Conservation (phyloP, 2,329 filamentous ascomycete genomes). For the Trichoderma cornu-damae region DNA sequence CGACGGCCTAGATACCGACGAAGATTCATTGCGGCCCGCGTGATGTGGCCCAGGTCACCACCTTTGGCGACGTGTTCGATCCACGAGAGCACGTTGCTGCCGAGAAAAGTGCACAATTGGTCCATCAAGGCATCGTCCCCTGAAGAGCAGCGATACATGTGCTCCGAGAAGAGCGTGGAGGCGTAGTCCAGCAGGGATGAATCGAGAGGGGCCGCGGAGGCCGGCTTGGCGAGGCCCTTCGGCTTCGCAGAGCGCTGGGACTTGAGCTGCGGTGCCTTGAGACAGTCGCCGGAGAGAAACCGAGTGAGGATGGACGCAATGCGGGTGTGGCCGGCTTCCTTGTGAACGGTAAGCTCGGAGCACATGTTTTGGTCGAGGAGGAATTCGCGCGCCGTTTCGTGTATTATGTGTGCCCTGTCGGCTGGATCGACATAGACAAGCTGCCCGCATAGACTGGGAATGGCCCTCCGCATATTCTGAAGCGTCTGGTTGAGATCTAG, state of each 20-base stretch:
- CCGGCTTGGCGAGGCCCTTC: neutral
- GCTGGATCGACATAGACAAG: neutral
- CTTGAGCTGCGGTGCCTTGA: neutral
- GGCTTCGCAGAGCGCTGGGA: neutral
- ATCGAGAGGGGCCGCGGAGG: neutral
- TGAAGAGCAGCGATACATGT: neutral
- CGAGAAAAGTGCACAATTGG: neutral
- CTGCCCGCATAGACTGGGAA: neutral
- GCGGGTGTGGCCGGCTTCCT: neutral
- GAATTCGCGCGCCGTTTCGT: conserved; percentile 3
- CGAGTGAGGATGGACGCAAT: neutral
- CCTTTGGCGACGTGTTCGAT: neutral
- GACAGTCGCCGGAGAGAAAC: neutral
- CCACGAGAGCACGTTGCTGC: neutral
- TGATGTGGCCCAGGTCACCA: neutral
- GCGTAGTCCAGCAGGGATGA: neutral
- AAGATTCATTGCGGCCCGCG: neutral
- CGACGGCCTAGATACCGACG: neutral
- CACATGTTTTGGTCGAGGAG: neutral
- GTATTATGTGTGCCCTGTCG: neutral
- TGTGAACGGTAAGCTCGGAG: neutral
- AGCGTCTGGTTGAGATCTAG: conserved; percentile 1
- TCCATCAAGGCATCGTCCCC: neutral
- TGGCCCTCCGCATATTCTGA: neutral
- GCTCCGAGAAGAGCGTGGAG: neutral